Base-by-base conservation (phyloP, 352 stramenopile species). In the Pythium aquatile region DNA sequence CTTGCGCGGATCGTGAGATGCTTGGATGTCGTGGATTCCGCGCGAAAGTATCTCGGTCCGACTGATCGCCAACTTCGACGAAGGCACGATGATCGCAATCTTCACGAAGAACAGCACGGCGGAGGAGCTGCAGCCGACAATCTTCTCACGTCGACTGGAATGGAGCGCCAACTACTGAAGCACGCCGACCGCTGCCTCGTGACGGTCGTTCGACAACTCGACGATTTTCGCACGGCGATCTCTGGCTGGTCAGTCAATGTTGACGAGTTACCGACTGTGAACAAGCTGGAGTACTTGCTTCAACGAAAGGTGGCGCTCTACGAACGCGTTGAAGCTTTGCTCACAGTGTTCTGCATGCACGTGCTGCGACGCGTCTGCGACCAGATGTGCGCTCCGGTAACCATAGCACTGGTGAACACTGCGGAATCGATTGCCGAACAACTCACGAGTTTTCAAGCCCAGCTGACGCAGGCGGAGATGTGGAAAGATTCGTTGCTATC, bases 301-400 rank as follows among this genome's bases (percentile, higher is more conserved):
- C 60, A 73, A 11, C 61, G 57, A 7, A 73, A 73, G 30, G 32
- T 73, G 20, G 52, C 42, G 1, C 20, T 73, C n/a, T 79, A 73
- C 42, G 71, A 74, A 14, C 52, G 60, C 5, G 64, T 88, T 40
- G 81, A 90, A 48, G 52, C 65, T 0, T 63, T 87, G 28, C 20
- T 88, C n/a, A 78, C 73, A 3, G 76, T 77, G 8, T 90, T 87
- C 54, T 85, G 77, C 51, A 44, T 90, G 40, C 76, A 90, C 30
- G 74, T 79, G 8, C 49, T 90, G 51, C 59, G 69, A 10, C 70
- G 71, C 26, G 64, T 88, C 5, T 88, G 77, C 53, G 76, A 82
- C 40, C 78, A 86, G 48, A 74, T 90, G 42, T 76, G 77, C 20
- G 51, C 30, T 9, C 61, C 53, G 55, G 62, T 66, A 13, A 74